Evolutionary conservation across 768 basidiomycete genomes (phyloP).

Genomic region (Calocybe gangraenosa): DNA sequence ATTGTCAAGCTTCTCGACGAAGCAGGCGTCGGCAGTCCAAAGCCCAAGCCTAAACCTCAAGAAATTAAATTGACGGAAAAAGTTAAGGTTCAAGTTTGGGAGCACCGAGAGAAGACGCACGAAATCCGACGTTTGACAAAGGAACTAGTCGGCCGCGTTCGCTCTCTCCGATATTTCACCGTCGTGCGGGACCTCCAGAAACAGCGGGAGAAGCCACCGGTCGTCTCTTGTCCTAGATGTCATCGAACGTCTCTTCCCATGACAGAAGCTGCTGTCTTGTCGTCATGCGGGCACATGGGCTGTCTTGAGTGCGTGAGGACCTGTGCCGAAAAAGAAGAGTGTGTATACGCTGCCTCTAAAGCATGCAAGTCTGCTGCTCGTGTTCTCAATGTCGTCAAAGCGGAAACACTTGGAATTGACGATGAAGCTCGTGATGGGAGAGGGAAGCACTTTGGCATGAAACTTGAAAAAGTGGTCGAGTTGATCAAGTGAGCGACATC

Average conservation of each 20-base stretch:
- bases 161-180: conserved; percentile 89
- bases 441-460: conserved; percentile 78
- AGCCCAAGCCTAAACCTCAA: conserved; percentile 49
- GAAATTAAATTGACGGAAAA: conserved; percentile 53
- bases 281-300: conserved; percentile 90
- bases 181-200: conserved; percentile 87
- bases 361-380: conserved; percentile 79
- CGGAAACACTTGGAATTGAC: conserved; percentile 74
- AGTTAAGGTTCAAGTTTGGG: conserved; percentile 66
- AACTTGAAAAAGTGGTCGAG: conserved; percentile 72
- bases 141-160: conserved; percentile 85
- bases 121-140: conserved; percentile 79
- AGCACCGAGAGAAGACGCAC: conserved; percentile 83
- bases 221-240: conserved; percentile 63
- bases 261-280: conserved; percentile 76
- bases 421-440: conserved; percentile 68
- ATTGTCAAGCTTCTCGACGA: conserved; percentile 57
- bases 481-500: conserved; percentile 60
- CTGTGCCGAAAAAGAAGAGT: conserved; percentile 76
- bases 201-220: conserved; percentile 55
- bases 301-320: conserved; percentile 69
- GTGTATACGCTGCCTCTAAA: conserved; percentile 66
- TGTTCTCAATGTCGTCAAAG: conserved; percentile 77
- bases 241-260: conserved; percentile 50
- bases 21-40: conserved; percentile 45